These are phyloP conservation scores for Shiraia sp. DNA, from an alignment of 2,329 filamentous ascomycete genomes.

Conservation along the genomic window DNA sequence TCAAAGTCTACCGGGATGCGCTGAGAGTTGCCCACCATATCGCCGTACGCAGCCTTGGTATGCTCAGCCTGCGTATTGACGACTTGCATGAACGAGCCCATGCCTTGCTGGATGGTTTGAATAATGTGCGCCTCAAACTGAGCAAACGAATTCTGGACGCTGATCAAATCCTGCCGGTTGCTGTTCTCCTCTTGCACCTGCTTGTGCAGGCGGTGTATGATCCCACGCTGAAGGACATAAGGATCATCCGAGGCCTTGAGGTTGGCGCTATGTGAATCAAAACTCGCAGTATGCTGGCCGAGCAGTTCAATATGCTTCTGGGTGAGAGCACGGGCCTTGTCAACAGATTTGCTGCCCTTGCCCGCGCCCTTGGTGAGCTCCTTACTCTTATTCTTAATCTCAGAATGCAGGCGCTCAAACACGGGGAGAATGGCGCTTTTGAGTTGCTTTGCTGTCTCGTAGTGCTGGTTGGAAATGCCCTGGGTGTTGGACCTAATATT, in stretches of 20 bases:
- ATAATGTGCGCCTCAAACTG: slow-evolving; percentile 87
- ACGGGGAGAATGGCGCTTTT: slow-evolving; percentile 85
- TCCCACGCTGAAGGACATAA: slow-evolving; percentile 81
- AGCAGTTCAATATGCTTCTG: slow-evolving; percentile 97
- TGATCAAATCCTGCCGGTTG: slow-evolving; percentile 86
- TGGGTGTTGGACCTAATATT: slow-evolving; percentile 91
- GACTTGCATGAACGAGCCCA: slow-evolving; percentile 82
- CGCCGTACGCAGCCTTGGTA: slow-evolving; percentile 76
- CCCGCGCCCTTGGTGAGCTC: slow-evolving; percentile 79
- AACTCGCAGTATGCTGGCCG: slow-evolving; percentile 79
- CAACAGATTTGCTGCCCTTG: slow-evolving; percentile 86
- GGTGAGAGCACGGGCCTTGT: slow-evolving; percentile 81
- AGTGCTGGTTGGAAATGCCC: slow-evolving; percentile 83
- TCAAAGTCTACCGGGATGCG: slow-evolving; percentile 83
- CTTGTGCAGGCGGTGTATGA: slow-evolving; percentile 82
- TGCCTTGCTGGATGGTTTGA: slow-evolving; percentile 76
- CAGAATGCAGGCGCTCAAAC: slow-evolving; percentile 87
- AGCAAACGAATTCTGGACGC: slow-evolving; percentile 87
- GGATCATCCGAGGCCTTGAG: slow-evolving; percentile 78
- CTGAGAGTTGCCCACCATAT: slow-evolving; percentile 79
- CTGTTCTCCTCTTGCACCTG: slow-evolving; percentile 96
- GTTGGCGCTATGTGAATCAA: slow-evolving; percentile 74
- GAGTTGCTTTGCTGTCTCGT: slow-evolving; percentile 88
- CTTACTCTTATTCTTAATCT: slow-evolving; percentile 96
- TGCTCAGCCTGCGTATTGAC: slow-evolving; percentile 81